Conservation (phyloP, 768 basidiomycete species). For the Cystobasidium ongulense region DNA sequence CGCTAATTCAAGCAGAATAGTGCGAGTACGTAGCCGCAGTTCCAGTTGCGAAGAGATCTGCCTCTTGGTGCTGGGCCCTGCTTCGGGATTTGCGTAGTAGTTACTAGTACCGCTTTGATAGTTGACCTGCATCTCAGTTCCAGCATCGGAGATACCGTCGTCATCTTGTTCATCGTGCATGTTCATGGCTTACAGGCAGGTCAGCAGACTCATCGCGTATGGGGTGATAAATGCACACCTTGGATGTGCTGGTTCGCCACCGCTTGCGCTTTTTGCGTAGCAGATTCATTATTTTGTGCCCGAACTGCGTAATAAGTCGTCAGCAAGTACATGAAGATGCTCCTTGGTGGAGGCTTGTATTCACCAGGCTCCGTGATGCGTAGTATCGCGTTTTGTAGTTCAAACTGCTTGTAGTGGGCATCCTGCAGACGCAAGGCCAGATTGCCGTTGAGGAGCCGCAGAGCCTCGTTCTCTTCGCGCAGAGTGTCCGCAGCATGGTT, state of each 20-base stretch:
- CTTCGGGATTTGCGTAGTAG: background rate
- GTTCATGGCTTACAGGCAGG: background rate
- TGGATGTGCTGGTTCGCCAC: background rate
- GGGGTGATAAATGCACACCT: background rate
- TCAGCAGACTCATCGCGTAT: background rate
- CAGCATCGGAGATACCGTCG: constrained; percentile 12
- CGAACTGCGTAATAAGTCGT: background rate
- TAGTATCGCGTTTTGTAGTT: background rate
- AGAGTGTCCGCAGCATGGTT: background rate
- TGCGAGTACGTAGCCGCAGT: constrained; percentile 8
- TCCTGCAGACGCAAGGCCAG: background rate
- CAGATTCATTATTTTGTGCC: background rate
- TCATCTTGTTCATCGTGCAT: constrained; percentile 16
- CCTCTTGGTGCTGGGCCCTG: background rate
- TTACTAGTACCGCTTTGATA: background rate
- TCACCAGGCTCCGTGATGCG: background rate
- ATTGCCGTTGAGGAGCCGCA: constrained; percentile 4
- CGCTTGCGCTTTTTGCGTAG: background rate
- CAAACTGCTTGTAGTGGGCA: background rate
- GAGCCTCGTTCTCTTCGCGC: background rate
- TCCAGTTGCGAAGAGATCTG: background rate
- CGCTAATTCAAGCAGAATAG: constrained; percentile 4
- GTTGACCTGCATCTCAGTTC: background rate
- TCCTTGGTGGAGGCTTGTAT: too few species aligned
- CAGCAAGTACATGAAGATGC: too few species aligned